Conservation (phyloP, 2,329 filamentous ascomycete genomes). For the Periglandula ipomoeae region DNA sequence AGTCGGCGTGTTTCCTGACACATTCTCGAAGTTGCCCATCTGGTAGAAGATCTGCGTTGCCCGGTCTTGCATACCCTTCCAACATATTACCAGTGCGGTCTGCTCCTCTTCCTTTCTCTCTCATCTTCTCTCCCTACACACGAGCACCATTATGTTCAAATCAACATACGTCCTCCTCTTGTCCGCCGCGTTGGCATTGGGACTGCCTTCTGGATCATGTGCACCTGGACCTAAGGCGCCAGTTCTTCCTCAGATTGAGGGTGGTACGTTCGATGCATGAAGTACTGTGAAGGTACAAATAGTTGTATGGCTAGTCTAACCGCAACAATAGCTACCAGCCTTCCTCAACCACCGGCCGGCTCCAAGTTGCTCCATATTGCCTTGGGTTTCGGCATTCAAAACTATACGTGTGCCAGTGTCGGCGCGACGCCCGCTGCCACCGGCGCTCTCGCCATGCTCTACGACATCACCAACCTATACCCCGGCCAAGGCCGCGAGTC, state of each 20-base stretch:
- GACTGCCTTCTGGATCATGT: slow-evolving; percentile 18
- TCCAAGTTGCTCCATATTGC: slow-evolving; percentile 43
- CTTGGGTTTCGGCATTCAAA: slow-evolving; percentile 57
- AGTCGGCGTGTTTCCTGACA: slow-evolving; percentile 7
- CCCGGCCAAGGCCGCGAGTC: slow-evolving; percentile 31
- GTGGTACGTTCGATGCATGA: neutral
- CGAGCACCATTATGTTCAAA: slow-evolving; percentile 20
- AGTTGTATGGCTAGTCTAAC: too few relatives aligned
- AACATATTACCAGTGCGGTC: slow-evolving; percentile 1
- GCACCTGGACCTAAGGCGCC: slow-evolving; percentile 8
- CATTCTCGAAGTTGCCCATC: neutral
- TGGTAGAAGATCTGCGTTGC: too few relatives aligned
- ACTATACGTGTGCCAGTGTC: slow-evolving; percentile 51
- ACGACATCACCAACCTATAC: slow-evolving; percentile 46
- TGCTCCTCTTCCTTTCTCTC: neutral
- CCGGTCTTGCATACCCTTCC: too few relatives aligned
- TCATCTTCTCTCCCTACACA: neutral
- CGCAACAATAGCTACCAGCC: slow-evolving; percentile 27
- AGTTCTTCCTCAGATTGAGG: slow-evolving; percentile 1
- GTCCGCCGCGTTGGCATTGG: slow-evolving; percentile 22
- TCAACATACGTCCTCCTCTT: slow-evolving; percentile 24
- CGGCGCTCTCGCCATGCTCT: slow-evolving; percentile 52
- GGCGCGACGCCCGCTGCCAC: slow-evolving; percentile 27
- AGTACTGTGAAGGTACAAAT: too few relatives aligned
- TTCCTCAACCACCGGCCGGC: slow-evolving; percentile 30